phyloP scores from a whole-genome alignment of 2,329 filamentous ascomycete genomes.

The Zasmidium angulare region DNA sequence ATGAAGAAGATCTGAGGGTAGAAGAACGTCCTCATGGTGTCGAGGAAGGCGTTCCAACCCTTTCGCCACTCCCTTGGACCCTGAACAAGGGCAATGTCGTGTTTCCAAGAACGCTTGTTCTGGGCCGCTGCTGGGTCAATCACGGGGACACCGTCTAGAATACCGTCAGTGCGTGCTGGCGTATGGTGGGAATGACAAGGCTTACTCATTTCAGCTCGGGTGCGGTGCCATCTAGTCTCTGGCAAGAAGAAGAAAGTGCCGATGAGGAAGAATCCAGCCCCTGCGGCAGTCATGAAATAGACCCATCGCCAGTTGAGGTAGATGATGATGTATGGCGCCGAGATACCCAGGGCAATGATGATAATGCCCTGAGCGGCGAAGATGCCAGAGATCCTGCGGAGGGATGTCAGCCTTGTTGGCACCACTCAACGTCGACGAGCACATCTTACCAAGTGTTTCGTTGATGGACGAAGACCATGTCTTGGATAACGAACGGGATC shows the following conservation, averaged over 20 bases:
- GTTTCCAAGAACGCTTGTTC: slow-evolving; percentile 22
- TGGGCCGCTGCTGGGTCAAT: slow-evolving; percentile 11
- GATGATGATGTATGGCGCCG: slow-evolving; percentile 31
- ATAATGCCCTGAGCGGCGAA: slow-evolving; percentile 33
- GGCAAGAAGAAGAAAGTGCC: slow-evolving; percentile 30
- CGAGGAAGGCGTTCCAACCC: slow-evolving; percentile 28
- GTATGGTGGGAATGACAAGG: not conserved
- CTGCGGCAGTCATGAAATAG: slow-evolving; percentile 30
- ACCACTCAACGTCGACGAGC: not conserved
- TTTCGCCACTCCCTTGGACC: slow-evolving; percentile 25
- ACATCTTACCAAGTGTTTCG: slow-evolving; percentile 26
- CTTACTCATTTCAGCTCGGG: slow-evolving; percentile 27
- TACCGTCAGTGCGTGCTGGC: not conserved
- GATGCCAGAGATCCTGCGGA: slow-evolving; percentile 3
- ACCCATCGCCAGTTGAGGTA: slow-evolving; percentile 31
- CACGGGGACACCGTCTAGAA: slow-evolving; percentile 16
- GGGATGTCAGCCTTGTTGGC: not conserved
- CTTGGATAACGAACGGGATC: slow-evolving; percentile 34
- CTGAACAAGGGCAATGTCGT: slow-evolving; percentile 28
- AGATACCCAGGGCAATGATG: slow-evolving; percentile 32
- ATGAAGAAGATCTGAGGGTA: slow-evolving; percentile 36
- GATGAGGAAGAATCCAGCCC: slow-evolving; percentile 27
- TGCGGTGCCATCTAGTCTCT: slow-evolving; percentile 31
- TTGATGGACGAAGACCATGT: slow-evolving; percentile 32
- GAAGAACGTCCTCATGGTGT: slow-evolving; percentile 33